These are phyloP conservation scores for Nemania sp. DNA, from an alignment of 2,329 filamentous ascomycete genomes.

Conservation along the genomic window DNA sequence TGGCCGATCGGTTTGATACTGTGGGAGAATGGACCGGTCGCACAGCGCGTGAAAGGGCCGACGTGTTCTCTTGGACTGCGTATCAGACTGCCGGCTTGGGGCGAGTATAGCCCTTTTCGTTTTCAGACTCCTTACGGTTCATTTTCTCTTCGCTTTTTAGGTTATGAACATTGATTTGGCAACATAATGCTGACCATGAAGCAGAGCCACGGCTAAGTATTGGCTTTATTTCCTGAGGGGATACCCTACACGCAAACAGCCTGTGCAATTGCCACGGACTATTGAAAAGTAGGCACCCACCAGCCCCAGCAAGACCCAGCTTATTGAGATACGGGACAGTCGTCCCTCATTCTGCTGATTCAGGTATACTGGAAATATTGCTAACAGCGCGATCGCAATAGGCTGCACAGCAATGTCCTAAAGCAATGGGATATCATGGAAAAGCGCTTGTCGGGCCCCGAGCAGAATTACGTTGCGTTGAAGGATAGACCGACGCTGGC, in stretches of 20 bases:
- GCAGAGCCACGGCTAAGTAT: constrained; percentile 40
- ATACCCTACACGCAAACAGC: constrained; percentile 35
- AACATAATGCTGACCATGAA: no score
- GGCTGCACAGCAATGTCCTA: constrained; percentile 33
- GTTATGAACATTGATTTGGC: neutral
- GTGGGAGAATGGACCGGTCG: constrained; percentile 40
- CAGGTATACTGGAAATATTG: neutral
- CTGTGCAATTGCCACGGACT: constrained; percentile 26
- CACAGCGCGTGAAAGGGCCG: constrained; percentile 36
- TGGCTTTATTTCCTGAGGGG: constrained; percentile 41
- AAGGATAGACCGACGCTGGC: constrained; percentile 42
- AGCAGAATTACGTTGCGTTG: constrained; percentile 42
- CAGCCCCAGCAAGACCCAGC: neutral
- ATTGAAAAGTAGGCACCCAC: constrained; percentile 17
- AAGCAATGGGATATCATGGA: constrained; percentile 39
- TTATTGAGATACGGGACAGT: neutral
- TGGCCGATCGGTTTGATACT: constrained; percentile 42
- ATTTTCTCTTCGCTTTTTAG: neutral
- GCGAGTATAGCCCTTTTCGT: constrained; percentile 23
- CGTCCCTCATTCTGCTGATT: neutral
- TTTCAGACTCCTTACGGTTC: neutral
- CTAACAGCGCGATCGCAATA: constrained; percentile 5
- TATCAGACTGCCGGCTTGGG: constrained; percentile 44
- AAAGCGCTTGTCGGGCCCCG: constrained; percentile 24
- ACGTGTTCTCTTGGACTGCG: constrained; percentile 40